Base-by-base conservation (phyloP, 2,329 filamentous ascomycete species). In the Lachnellula cervina region DNA sequence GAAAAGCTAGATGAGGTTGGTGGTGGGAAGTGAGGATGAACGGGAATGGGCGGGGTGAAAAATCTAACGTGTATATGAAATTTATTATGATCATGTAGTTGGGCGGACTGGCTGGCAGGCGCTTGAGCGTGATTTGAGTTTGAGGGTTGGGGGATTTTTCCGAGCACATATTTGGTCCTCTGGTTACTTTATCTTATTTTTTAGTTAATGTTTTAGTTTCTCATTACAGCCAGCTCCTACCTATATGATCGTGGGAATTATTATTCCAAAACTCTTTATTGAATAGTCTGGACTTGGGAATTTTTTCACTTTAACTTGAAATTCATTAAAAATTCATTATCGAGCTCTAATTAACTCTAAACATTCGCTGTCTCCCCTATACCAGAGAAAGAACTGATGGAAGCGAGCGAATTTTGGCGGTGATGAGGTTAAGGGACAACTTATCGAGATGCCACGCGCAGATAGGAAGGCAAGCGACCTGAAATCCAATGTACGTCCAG, bases 1-100 rank as follows among this genome's bases (percentile, higher is more conserved):
- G 66, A 68, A 49, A 60, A 58, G 19, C 54, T 67, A 55, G 64
- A 63, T 50, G 62, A 64, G 40, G 49, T 37, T 3, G 28, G 28
- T 32, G 28, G 28, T 9, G 28, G 9, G 28, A 32, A 8, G 28
- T 32, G 66, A 68, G 50, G 59, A 63, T 51, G 62, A 64, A 35
- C 49, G 40, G 34, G 52, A 56, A 48, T 16, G 9, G 16, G 32
- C 14, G 9, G 21, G 17, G 23, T 48, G 6, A 38, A 38, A 38
- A 38, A 9, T n/a, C 11, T n/a, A 38, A n/a, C 7, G 37, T 38
- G 14, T 38, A 38, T n/a, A 38, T 38, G 37, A 38, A 8, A 8
- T 32, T 32, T 38, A 16, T 37, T n/a, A 16, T 37, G 35, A 37
- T 9, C 11, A 37, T 32, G 28, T 32, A 8, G 28, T 32, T 7